Evolutionary conservation across 352 stramenopile genomes (phyloP), one percentile per base, ranked within the genome.

Genomic region (Phytophthora pini): DNA sequence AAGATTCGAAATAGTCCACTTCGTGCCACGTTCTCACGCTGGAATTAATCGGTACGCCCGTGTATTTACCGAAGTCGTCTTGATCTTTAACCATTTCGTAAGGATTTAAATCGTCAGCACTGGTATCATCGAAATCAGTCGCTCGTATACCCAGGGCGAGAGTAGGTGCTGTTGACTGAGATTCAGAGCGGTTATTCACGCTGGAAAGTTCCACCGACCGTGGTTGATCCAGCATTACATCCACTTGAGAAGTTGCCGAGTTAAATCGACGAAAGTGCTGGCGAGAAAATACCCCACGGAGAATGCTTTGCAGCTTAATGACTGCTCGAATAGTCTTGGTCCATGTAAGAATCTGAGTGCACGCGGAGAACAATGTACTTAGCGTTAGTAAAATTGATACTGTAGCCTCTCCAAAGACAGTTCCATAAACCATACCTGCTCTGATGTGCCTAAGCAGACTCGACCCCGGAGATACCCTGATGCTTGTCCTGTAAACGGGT

Each of bases 371-470:
- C n/a, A 32, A 27, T 34, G 43, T 13, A n/a, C 20, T 32, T 22
- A 49, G 15, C 31, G 29, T 20, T 11, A 31, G 27, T 13, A 40
- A 39, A 39, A 4, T 12, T 34, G 20, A 36, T 36, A 13, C 31
- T 9, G 13, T 2, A 13, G 31, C 8, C 31, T 36, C 31, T 36
- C 13, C 10, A 36, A 36, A 15, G 31, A 13, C 15, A 22, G 13
- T 22, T 43, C 8, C 29, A 46, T 46, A 5, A 6, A 58, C 43
- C 15, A 24, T 64, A 91, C 69, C 64, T 91, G 82, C 22, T 91
- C 78, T 26, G 74, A 70, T 29, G 82, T 88, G 2, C 82, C 82
- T 13, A 87, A 41, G 11, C 69, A 76, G 27, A 83, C 38, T 27
- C 72, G 61, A 46, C 65, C 53, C 13, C 69, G 72, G 10, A 91